Conservation (phyloP, 192 early-diverging fungal species). For the Podila clonocystis region DNA sequence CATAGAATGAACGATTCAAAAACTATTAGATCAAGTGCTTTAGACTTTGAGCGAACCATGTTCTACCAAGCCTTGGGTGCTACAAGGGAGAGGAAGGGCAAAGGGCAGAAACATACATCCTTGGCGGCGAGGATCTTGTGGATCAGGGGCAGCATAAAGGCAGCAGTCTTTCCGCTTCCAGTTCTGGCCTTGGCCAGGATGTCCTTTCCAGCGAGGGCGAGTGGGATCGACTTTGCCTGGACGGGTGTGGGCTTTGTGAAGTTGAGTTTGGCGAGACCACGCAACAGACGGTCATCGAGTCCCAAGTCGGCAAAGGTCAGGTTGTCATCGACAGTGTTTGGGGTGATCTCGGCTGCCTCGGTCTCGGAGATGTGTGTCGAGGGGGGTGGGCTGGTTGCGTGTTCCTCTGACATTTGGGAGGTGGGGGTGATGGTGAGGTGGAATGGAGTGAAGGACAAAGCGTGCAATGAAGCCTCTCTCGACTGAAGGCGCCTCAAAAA, state of each 20-base stretch:
- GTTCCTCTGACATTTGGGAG: constrained; percentile 12
- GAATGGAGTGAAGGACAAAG: background rate
- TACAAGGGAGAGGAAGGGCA: background rate
- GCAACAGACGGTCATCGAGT: constrained; percentile 87
- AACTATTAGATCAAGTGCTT: background rate
- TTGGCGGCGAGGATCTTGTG: constrained; percentile 89
- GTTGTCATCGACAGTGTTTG: constrained; percentile 44
- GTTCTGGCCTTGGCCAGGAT: constrained; percentile 93
- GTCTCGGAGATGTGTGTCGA: constrained; percentile 19
- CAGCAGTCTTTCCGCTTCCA: constrained; percentile 97
- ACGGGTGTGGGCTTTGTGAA: constrained; percentile 90
- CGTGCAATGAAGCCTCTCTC: no score
- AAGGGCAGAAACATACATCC: constrained; percentile 51
- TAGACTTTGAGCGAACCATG: background rate
- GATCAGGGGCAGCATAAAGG: constrained; percentile 90
- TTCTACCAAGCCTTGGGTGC: background rate
- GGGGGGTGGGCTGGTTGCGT: background rate
- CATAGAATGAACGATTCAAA: constrained; percentile 1
- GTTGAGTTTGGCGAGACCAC: constrained; percentile 86
- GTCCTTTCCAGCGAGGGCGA: constrained; percentile 92
- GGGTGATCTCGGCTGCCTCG: constrained; percentile 39
- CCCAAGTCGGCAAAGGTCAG: constrained; percentile 44
- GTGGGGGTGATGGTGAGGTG: no score
- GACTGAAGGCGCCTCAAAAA: background rate
- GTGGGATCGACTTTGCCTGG: constrained; percentile 88